Conservation (phyloP, 805 yeast species). For the Starmerella geochares region DNA sequence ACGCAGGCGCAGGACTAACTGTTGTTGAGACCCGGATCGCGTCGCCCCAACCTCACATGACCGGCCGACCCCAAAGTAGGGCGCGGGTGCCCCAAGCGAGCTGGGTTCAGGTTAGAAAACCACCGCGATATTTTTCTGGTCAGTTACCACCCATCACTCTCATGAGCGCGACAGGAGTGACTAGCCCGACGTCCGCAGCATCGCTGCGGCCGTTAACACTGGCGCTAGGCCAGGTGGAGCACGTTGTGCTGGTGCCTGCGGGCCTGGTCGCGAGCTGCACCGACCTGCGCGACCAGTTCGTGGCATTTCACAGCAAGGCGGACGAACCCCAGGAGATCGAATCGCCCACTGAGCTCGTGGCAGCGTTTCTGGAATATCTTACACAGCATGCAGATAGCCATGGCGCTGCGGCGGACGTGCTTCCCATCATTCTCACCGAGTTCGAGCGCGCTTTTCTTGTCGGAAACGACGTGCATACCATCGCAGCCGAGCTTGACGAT, state of each 20-base stretch:
- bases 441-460: conserved; percentile 71
- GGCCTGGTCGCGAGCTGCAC: conserved; percentile 67
- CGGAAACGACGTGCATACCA: conserved; percentile 75
- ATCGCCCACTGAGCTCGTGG: conserved; percentile 68
- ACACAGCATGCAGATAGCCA: conserved; percentile 24
- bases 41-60: conserved; percentile 10
- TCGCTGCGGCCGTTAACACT: conserved; percentile 72
- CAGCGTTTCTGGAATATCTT: conserved; percentile 63
- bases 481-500: conserved; percentile 69
- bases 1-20: no score
- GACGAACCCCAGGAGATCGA: conserved; percentile 19
- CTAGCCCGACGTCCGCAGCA: conserved; percentile 38
- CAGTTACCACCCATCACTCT: neutral
- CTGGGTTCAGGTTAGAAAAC: neutral
- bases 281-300: conserved; percentile 79
- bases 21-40: conserved; percentile 7
- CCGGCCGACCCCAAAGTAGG: conserved; percentile 7
- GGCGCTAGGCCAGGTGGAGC: conserved; percentile 78
- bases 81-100: conserved; percentile 5
- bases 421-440: conserved; percentile 62
- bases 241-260: conserved; percentile 78
- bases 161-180: conserved; percentile 33
- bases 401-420: conserved; percentile 45
- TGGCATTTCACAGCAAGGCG: conserved; percentile 18
- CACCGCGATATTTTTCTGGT: conserved; percentile 5